Conservation (phyloP, 139 green algal species). For the Chlorella ohadii region DNA sequence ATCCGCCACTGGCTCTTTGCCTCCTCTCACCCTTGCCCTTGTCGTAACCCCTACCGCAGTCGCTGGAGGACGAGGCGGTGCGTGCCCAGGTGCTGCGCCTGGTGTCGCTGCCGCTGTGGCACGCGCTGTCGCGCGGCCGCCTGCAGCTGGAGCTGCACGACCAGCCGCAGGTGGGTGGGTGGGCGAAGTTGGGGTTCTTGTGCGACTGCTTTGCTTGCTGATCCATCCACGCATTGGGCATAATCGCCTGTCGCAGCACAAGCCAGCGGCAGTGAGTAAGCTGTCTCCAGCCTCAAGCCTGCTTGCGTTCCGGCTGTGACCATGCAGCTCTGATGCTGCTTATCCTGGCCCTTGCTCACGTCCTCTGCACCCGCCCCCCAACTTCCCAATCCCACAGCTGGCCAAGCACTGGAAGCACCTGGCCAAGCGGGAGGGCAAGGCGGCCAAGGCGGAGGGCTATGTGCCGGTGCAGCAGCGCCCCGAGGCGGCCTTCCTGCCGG, state of each 20-base stretch:
- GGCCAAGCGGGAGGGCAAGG: constrained; percentile 86
- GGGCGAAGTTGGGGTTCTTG: too few relatives aligned
- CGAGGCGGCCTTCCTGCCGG: constrained; percentile 81
- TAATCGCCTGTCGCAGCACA: too few relatives aligned
- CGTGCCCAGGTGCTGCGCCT: constrained; percentile 73
- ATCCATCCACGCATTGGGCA: too few relatives aligned
- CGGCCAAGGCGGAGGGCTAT: constrained; percentile 58
- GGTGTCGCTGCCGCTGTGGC: constrained; percentile 89
- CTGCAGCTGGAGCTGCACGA: constrained; percentile 87
- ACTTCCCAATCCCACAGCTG: constrained; percentile 49
- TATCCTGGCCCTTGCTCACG: neutral
- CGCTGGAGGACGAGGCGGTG: constrained; percentile 90
- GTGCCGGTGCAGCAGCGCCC: constrained; percentile 59
- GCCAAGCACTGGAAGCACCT: constrained; percentile 89
- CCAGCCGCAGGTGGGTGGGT: constrained; percentile 44
- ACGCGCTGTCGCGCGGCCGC: constrained; percentile 74
- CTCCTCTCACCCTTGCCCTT: neutral
- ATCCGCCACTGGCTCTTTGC: neutral
- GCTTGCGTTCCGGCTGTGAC: too few relatives aligned
- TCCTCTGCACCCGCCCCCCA: neutral
- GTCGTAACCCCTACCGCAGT: constrained; percentile 39
- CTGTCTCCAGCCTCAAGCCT: too few relatives aligned
- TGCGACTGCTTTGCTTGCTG: too few relatives aligned
- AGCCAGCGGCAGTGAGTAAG: neutral
- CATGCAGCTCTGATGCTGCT: too few relatives aligned